Evolutionary conservation across 352 stramenopile genomes (phyloP).

Genomic region (Peronospora belbahrii): DNA sequence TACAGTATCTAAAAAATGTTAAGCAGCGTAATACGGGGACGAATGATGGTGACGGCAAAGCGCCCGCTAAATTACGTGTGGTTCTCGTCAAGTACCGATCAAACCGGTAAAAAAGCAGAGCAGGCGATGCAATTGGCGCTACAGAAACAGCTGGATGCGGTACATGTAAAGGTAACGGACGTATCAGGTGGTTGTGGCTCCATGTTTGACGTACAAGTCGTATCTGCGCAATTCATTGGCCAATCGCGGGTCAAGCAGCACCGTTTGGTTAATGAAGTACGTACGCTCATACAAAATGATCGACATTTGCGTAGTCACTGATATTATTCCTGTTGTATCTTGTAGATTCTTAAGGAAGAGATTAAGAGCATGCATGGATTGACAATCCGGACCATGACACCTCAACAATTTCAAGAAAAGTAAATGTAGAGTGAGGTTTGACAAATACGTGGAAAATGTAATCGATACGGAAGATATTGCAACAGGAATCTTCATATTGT

Average conservation of each 20-base stretch:
- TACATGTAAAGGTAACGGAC: conserved; percentile 80
- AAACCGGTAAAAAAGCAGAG: conserved; percentile 38
- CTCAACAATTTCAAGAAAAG: conserved; percentile 64
- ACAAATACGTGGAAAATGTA: neutral
- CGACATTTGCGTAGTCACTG: neutral
- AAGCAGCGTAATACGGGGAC: conserved; percentile 14
- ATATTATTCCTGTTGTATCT: neutral
- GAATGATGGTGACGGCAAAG: conserved; percentile 14
- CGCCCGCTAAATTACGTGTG: conserved; percentile 8
- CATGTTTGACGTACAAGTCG: conserved; percentile 86
- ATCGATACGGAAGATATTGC: no score
- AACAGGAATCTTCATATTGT: no score
- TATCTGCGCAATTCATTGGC: conserved; percentile 65
- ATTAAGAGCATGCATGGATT: conserved; percentile 84
- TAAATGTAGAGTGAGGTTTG: neutral
- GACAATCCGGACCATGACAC: conserved; percentile 71
- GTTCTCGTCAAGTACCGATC: conserved; percentile 19
- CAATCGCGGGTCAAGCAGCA: conserved; percentile 85
- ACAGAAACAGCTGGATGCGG: conserved; percentile 45
- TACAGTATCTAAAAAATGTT: no score
- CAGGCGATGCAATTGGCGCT: conserved; percentile 64
- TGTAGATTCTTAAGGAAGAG: conserved; percentile 73
- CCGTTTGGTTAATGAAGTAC: conserved; percentile 80
- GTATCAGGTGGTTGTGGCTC: conserved; percentile 84
- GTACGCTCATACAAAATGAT: neutral